These are phyloP conservation scores for Blastobotrys arbuscula DNA, from an alignment of 1,139 yeast species.

Conservation along the genomic window DNA sequence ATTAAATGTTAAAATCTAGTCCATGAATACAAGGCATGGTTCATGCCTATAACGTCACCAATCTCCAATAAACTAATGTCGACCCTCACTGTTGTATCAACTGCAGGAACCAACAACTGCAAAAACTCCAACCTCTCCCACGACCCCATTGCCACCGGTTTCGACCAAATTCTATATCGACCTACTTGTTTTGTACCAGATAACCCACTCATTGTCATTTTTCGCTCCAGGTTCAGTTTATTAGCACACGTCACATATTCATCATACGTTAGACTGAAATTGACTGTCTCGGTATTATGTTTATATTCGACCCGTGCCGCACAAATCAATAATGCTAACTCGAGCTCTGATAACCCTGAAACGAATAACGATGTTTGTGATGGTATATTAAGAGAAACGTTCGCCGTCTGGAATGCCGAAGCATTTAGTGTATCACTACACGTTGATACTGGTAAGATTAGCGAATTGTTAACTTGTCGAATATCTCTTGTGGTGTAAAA, in stretches of 20 bases:
- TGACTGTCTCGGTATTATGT: slow-evolving; percentile 46
- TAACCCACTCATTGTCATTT: slow-evolving; percentile 24
- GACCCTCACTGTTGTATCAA: slow-evolving; percentile 34
- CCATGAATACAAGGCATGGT: slow-evolving; percentile 31
- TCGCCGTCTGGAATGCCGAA: not conserved
- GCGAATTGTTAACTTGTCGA: slow-evolving; percentile 48
- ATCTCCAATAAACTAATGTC: slow-evolving; percentile 34
- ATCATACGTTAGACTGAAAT: slow-evolving; percentile 70
- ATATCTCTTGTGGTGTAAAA: slow-evolving; percentile 55
- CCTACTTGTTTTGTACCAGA: slow-evolving; percentile 18
- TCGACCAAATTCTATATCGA: slow-evolving; percentile 32
- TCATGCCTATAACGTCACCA: slow-evolving; percentile 28
- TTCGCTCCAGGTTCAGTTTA: slow-evolving; percentile 41
- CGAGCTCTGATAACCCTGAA: slow-evolving; percentile 58
- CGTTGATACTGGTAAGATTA: slow-evolving; percentile 43
- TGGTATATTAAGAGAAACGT: slow-evolving; percentile 22
- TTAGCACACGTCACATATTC: slow-evolving; percentile 64
- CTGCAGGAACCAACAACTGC: slow-evolving; percentile 28
- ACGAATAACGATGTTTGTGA: slow-evolving; percentile 33
- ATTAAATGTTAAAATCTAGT: slow-evolving; percentile 30
- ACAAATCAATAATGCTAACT: slow-evolving; percentile 60
- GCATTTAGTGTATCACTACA: not conserved
- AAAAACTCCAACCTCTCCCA: slow-evolving; percentile 35
- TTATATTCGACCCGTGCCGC: slow-evolving; percentile 67
- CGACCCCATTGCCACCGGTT: slow-evolving; percentile 32